Conservation (phyloP, 805 yeast genomes). For the Candida taoyuanica region DNA sequence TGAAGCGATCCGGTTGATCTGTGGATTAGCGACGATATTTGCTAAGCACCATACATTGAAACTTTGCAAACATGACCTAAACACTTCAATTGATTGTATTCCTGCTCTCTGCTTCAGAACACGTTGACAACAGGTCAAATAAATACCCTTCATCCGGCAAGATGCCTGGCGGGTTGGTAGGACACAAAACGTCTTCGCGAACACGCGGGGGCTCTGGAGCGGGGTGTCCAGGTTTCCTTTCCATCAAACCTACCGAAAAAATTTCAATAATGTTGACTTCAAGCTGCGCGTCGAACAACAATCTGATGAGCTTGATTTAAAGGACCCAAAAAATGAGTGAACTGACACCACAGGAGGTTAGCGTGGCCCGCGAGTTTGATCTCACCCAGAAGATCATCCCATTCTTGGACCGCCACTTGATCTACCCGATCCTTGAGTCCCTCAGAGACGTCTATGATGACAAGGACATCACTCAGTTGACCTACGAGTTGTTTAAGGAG, state of each 20-base stretch:
- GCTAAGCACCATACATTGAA: too few relatives aligned
- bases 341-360: constrained; percentile 31
- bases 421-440: constrained; percentile 48
- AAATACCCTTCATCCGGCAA: too few relatives aligned
- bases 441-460: constrained; percentile 42
- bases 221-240: not conserved
- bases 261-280: constrained; percentile 1
- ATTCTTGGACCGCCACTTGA: constrained; percentile 58
- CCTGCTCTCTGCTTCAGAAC: too few relatives aligned
- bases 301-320: too few relatives aligned
- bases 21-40: too few relatives aligned
- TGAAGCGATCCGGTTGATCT: too few relatives aligned
- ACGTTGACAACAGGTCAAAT: too few relatives aligned
- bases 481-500: constrained; percentile 50
- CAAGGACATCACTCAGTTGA: constrained; percentile 40
- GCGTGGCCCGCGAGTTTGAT: constrained; percentile 46
- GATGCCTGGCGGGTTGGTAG: too few relatives aligned
- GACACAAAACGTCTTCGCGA: too few relatives aligned
- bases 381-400: constrained; percentile 50
- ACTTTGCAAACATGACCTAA: too few relatives aligned
- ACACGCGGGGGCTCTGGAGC: not conserved
- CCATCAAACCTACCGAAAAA: constrained; percentile 1
- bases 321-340: constrained; percentile 22
- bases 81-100: too few relatives aligned
- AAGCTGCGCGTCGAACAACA: too few relatives aligned